Percentiles rank a stretch among this genome's conserved stretches.
phyloP scores from a whole-genome alignment of 1,284 basidiomycete genomes.

The Stereum hirsutum region DNA sequence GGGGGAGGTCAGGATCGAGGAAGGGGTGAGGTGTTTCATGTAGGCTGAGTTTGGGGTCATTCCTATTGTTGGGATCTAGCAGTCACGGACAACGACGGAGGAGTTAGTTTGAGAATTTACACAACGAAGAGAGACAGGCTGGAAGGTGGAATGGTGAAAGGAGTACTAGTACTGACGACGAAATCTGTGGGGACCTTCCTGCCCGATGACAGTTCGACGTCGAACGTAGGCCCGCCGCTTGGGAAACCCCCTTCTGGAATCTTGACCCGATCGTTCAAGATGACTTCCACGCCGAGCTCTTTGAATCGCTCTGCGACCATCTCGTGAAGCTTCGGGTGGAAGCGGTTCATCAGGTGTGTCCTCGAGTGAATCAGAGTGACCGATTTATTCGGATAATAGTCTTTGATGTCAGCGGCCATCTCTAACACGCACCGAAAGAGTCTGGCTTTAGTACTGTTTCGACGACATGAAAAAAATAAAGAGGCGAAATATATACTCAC shows the following conservation, averaged over 20 bases:
- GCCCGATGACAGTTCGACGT: slow-evolving; percentile 21
- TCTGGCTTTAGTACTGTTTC: too few relatives aligned
- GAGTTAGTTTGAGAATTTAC: background rate
- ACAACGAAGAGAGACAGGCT: slow-evolving; percentile 12
- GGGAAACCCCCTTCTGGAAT: slow-evolving; percentile 24
- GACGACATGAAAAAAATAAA: background rate
- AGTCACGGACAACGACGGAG: too few relatives aligned
- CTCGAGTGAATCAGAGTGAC: slow-evolving; percentile 36
- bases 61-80: too few relatives aligned
- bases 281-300: slow-evolving; percentile 26
- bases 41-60: too few relatives aligned
- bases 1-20: slow-evolving; percentile 15
- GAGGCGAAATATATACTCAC: background rate
- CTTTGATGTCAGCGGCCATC: slow-evolving; percentile 33
- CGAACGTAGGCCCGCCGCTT: slow-evolving; percentile 15
- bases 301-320: slow-evolving; percentile 21
- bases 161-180: slow-evolving; percentile 23
- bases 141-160: slow-evolving; percentile 25
- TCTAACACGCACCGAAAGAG: too few relatives aligned
- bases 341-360: slow-evolving; percentile 30
- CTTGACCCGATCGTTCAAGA: slow-evolving; percentile 26
- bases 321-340: slow-evolving; percentile 27
- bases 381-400: slow-evolving; percentile 25
- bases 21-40: too few relatives aligned
- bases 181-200: slow-evolving; percentile 21